Base-by-base conservation (phyloP, 2,329 filamentous ascomycete genomes). In the Blumeria hordei region DNA sequence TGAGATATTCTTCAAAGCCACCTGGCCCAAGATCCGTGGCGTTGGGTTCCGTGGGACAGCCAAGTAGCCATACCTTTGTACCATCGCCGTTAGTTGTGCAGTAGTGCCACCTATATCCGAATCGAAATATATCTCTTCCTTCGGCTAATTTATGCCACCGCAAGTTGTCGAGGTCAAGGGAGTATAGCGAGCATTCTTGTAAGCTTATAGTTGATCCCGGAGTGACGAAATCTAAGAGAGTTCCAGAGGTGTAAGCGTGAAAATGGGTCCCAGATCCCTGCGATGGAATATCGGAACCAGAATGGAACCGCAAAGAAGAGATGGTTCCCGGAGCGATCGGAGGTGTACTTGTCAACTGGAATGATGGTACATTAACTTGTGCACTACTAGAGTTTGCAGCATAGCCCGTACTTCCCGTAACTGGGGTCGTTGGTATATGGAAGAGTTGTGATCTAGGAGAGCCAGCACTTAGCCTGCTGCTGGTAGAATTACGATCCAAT, bases 81-180 rank as follows among this genome's bases (percentile, higher is more conserved):
- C 90, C 90, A 62, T 94, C 86, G 58, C 92, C 82, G 65, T 95
- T 93, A 69, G 95, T 84, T 3, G 88, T 94, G 67, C 92, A 96
- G 66, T 98, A 98, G 67, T 96, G 90, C 92, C 92, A 98, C 57
- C 90, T 80, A 67, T 92, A 96, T n/a, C 84, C 86, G 0, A 80
- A 73, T 61, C 85, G 85, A 69, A 95, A 98, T 36, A 98, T 82
- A 65, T 98, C 92, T 53, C 86, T 83, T 3, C 92, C 92, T 63
- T 95, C 90, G 1, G 90, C 92, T 16, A 98, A 74, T 65, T 88
- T 93, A 67, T 94, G 88, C 92, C 92, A 98, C 51, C 88, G 81
- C 53, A 96, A 70, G 0, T 85, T 83, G 56, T 84, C 83, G 10
- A 98, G 72, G 62, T 98, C 92, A 32, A 98, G 71, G 3, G 88